Base-by-base conservation (phyloP, 495 filamentous ascomycete genomes). In the Xylaria cubensis region DNA sequence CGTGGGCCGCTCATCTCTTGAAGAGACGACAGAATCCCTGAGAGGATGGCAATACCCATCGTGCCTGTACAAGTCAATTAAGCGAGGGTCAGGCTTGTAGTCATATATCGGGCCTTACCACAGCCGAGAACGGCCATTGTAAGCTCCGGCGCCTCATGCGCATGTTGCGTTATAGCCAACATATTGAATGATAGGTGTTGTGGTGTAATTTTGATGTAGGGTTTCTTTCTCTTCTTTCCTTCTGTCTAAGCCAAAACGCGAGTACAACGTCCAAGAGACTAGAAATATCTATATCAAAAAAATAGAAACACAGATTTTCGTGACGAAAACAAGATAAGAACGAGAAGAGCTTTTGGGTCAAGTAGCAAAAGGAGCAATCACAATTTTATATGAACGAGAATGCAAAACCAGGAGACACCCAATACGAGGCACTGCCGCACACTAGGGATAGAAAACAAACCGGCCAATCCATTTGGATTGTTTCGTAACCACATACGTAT, bases 41-140 rank as follows among this genome's bases (percentile, higher is more conserved):
- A 92, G 62, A 96, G 88, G 74, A 97, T 94, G 46, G 93, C 92
- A 56, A 93, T 91, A 59, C 93, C 94, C 88, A 97, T 90, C 26
- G 92, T 95, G 65, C 93, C 93, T 88, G 24, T 9, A 58, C 21
- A 39, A 68, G 32, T 74, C 64, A 74, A 66, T 74, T 78, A 55
- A 53, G 58, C 66, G 63, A 13, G 17, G 42, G 44, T 13, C 39
- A 41, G 41, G 41, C 34, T 55, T 46, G 15, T 15, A 26, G 7
- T 19, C 36, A 34, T 21, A 59, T 36, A 50, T 58, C 12, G 51
- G 69, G 68, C 84, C 84, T 75, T 85, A 92, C 91, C 92, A 80
- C 90, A 93, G 74, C 92, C 92, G 32, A 94, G 82, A 65, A 94
- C 86, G 42, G 92, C 88, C 78, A 94, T 84, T 67, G 90, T 92